These are phyloP conservation scores for Cryomyces minteri DNA, from an alignment of 495 filamentous ascomycete genomes.

Conservation along the genomic window DNA sequence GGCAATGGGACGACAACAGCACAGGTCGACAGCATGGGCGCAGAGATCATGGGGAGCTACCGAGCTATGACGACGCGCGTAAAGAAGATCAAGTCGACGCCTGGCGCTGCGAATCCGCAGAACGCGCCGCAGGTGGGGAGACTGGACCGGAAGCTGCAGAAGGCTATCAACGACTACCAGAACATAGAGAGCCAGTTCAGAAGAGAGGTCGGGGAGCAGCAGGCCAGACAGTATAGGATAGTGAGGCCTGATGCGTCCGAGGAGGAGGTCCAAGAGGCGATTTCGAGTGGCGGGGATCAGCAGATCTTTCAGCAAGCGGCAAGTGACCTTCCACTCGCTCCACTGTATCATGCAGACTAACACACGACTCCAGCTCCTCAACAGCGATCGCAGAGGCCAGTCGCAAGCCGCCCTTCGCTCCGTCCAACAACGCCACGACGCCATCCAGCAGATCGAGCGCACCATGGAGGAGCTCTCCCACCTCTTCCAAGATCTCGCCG, in stretches of 20 bases:
- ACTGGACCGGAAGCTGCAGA: slow-evolving; percentile 59
- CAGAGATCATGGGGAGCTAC: slow-evolving; percentile 67
- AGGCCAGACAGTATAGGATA: slow-evolving; percentile 77
- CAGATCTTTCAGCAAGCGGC: slow-evolving; percentile 72
- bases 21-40: slow-evolving; percentile 34
- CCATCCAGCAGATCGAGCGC: slow-evolving; percentile 78
- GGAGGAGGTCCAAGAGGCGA: slow-evolving; percentile 57
- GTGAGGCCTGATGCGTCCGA: slow-evolving; percentile 72
- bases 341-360: not conserved
- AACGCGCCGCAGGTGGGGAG: slow-evolving; percentile 64
- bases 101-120: slow-evolving; percentile 45
- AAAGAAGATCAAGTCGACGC: slow-evolving; percentile 60
- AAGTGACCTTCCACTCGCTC: slow-evolving; percentile 15
- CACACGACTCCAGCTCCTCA: slow-evolving; percentile 25
- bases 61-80: slow-evolving; percentile 55
- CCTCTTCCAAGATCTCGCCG: slow-evolving; percentile 71
- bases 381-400: slow-evolving; percentile 58
- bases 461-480: slow-evolving; percentile 71
- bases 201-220: slow-evolving; percentile 59
- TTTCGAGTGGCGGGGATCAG: slow-evolving; percentile 47
- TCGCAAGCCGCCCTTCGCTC: slow-evolving; percentile 57
- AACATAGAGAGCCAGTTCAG: slow-evolving; percentile 56
- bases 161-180: slow-evolving; percentile 65
- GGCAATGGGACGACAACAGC: slow-evolving; percentile 39
- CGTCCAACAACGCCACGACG: slow-evolving; percentile 68